Base-by-base conservation (phyloP, 805 yeast genomes). In the Candida quercuum region DNA sequence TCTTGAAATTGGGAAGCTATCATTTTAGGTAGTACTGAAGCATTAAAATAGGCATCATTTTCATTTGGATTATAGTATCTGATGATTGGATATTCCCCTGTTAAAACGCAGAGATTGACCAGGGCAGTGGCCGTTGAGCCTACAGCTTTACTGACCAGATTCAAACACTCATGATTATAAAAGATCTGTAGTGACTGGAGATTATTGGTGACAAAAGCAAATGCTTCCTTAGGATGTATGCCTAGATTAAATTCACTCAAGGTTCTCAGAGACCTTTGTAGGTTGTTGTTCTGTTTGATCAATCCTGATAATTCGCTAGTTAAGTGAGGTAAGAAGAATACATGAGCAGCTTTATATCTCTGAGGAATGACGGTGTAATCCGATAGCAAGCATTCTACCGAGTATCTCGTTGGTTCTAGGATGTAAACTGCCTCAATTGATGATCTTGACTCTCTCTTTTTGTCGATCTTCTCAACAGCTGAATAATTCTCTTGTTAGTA, bases 51-150 rank as follows among this genome's bases (percentile, higher is more conserved):
- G 9, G 69, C 66, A 27, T 74, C 63, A 50, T 54, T 57, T 14
- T 71, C 64, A 29, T 72, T 72, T 5, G 80, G 72, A 8, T 76
- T 67, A 53, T 78, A 81, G 60, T 76, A 86, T 47, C 99, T 69
- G 16, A 93, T 76, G 31, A 83, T 73, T 3, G 99, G 99, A 49
- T 83, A 86, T 53, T 89, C 97, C 12, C 94, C 94, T 2, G 93
- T 78, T 9, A 83, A 54, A 7, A 84, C 74, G 66, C 95, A 85
- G 18, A 86, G 49, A 46, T 81, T 76, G 22, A 87, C 76, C 47
- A 93, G 65, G 17, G 86, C 59, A 28, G 73, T 64, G 1, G 91
- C 86, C 0, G 84, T 75, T 36, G 60, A 60, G 15, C 69, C 63
- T 13, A 86, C 67, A 40, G 82, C 81, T 23, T 65, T 67, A 16